phyloP scores from a whole-genome alignment of 306 rosid genomes.

The Castanea mollissima region DNA sequence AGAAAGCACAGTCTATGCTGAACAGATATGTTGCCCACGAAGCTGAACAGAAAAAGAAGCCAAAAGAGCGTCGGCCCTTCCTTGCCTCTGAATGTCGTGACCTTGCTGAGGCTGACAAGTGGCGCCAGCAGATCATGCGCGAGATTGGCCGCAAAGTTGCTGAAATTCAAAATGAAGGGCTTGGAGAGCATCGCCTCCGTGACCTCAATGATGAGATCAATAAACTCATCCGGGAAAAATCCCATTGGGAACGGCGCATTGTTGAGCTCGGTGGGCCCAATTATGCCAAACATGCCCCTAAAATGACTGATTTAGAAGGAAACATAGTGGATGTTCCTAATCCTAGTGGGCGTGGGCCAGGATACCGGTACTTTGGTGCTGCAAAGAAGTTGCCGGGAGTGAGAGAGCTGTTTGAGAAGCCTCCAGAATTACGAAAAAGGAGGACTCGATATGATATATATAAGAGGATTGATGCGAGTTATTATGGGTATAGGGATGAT shows the following conservation, averaged over 20 bases:
- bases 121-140: slow-evolving; percentile 94
- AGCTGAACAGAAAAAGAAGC: slow-evolving; percentile 96
- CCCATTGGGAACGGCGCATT: slow-evolving; percentile 88
- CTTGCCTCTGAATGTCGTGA: slow-evolving; percentile 95
- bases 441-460: slow-evolving; percentile 86
- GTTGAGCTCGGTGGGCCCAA: slow-evolving; percentile 87
- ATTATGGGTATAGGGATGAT: slow-evolving; percentile 84
- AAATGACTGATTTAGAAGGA: slow-evolving; percentile 94
- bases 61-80: slow-evolving; percentile 71
- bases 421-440: slow-evolving; percentile 78
- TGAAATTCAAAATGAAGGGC: slow-evolving; percentile 95
- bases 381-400: slow-evolving; percentile 90
- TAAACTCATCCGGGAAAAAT: slow-evolving; percentile 76
- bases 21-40: slow-evolving; percentile 80
- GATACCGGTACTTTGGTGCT: slow-evolving; percentile 87
- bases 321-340: slow-evolving; percentile 93
- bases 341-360: slow-evolving; percentile 93
- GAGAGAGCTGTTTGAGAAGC: slow-evolving; percentile 80
- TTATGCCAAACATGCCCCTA: slow-evolving; percentile 58
- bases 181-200: slow-evolving; percentile 95
- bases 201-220: slow-evolving; percentile 94
- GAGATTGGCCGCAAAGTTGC: slow-evolving; percentile 94
- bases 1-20: slow-evolving; percentile 73
- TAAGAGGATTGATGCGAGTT: slow-evolving; percentile 79
- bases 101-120: slow-evolving; percentile 84